Evolutionary conservation across 768 basidiomycete genomes (phyloP), one percentile per base, ranked within the genome.

Genomic region (Suillus discolor): DNA sequence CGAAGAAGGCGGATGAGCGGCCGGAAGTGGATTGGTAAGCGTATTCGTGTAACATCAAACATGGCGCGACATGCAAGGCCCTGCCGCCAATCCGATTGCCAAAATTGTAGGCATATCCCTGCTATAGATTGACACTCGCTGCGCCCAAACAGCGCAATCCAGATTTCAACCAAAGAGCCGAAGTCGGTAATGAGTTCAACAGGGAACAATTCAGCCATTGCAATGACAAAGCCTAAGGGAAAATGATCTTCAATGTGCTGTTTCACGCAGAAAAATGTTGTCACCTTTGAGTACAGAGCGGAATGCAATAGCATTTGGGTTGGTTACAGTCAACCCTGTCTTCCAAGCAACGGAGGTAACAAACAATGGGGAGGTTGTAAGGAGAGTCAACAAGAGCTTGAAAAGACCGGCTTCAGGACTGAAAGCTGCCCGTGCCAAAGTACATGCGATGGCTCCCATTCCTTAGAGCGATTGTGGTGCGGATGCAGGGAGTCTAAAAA

Each of bases 231-330:
- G 47, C 93, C 94, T 96, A 44, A 55, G 45, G 23, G 39, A 65
- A 51, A 41, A 61, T 70, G 15, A 72, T 49, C 4, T n/a, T 23
- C 28, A 65, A n/a, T 6, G 25, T 59, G 8, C 39, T 20, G 64
- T 34, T 6, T 4, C n/a, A 65, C 8, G 44, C 31, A n/a, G 18
- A 42, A 42, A 34, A 66, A 66, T 28, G 39, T 5, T 73, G 81
- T 41, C 53, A 93, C 94, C 92, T 86, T 96, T 97, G 62, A 95
- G 70, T 16, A 95, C 89, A 7, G 92, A 91, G 41, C 94, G 87
- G 72, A 87, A 93, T 0, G 90, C 90, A 31, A 91, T 85, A 0
- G 89, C 87, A 71, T 96, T 94, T 1, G 90, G 87, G 69, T 92
- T 89, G 12, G 87, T 88, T 18, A 92, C 79, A 1, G 85, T 82